These are phyloP conservation scores for Chloranthus sessilifolius DNA, from an alignment of 164 flowering plant genomes.

Conservation along the genomic window DNA sequence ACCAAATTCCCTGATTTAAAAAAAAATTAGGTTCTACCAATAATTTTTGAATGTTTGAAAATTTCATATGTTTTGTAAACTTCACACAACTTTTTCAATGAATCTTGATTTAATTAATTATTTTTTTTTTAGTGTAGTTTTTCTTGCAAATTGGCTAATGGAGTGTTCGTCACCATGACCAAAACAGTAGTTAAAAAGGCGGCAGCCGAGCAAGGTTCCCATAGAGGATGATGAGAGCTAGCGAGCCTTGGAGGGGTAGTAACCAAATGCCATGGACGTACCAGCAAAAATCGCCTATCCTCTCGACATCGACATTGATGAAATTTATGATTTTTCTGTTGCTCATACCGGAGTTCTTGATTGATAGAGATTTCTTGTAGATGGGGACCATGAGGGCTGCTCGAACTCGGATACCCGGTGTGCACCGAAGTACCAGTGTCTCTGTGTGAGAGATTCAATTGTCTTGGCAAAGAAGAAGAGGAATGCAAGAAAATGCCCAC, in stretches of 20 bases:
- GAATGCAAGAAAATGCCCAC: slow-evolving; percentile 62
- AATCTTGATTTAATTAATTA: too few species aligned
- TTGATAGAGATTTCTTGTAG: slow-evolving; percentile 46
- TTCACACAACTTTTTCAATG: too few species aligned
- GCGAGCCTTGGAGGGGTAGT: slow-evolving; percentile 63
- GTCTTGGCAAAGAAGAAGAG: slow-evolving; percentile 63
- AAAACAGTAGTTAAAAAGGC: slow-evolving; percentile 54
- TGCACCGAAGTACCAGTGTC: slow-evolving; percentile 89
- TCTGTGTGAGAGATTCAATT: slow-evolving; percentile 69
- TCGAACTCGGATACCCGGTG: slow-evolving; percentile 48
- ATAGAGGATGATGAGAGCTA: slow-evolving; percentile 62
- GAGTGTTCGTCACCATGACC: slow-evolving; percentile 72
- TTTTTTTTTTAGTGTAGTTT: slow-evolving; percentile 45
- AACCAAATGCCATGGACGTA: slow-evolving; percentile 76
- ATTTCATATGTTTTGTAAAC: too few species aligned
- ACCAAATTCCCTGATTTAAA: too few species aligned
- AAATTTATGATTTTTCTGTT: slow-evolving; percentile 54
- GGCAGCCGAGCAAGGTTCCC: slow-evolving; percentile 55
- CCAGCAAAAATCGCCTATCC: slow-evolving; percentile 70
- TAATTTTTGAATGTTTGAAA: too few species aligned
- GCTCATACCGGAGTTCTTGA: slow-evolving; percentile 40
- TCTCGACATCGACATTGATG: slow-evolving; percentile 73
- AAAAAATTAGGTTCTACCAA: too few species aligned
- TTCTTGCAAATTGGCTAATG: slow-evolving; percentile 64
- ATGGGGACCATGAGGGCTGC: slow-evolving; percentile 57